Base-by-base conservation (phyloP, 257 asterid species). In the Gentiana dahurica region DNA sequence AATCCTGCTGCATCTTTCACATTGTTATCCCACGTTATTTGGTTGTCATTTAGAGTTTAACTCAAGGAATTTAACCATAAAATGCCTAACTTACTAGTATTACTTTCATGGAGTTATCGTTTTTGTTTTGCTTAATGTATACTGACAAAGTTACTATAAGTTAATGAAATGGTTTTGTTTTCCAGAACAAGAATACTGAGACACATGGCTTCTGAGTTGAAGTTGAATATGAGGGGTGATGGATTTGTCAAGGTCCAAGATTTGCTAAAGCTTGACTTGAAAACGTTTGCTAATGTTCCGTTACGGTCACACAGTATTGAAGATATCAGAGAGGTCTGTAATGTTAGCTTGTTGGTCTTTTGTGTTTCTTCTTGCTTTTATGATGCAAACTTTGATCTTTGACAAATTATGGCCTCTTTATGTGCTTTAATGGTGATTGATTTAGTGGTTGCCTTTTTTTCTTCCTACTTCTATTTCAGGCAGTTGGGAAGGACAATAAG, bases 181-280 rank as follows among this genome's bases (percentile, higher is more conserved):
- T 43, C 80, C 81, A 88, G 98, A 68, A 83, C 95, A 2, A 84
- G 95, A 44, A 58, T 92, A 75, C 71, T 88, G 73, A 85, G 97
- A 65, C 98, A 88, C 69, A 81, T 79, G 98, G 94, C 93, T 63
- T 71, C 90, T 36, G 93, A 88, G 73, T 68, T 88, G 77, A 87
- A 77, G 47, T 69, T 92, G 74, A 78, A 83, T 57, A 85, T 88
- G 89, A 85, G 95, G 69, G 64, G 58, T 69, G 97, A 92, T 69
- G 98, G 95, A 64, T 92, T 75, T 82, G 93, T 85, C 55, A 88
- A 85, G 73, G 94, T 88, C 63, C 81, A 72, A 60, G 94, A 85
- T 66, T 72, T 88, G 67, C 81, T 92, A 58, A 83, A 78, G 83
- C 76, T 88, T 48, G 73, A 88, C 71, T 57, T 88, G 53, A 92